Conservation (phyloP, 352 stramenopile genomes). For the Pythium biforme region DNA sequence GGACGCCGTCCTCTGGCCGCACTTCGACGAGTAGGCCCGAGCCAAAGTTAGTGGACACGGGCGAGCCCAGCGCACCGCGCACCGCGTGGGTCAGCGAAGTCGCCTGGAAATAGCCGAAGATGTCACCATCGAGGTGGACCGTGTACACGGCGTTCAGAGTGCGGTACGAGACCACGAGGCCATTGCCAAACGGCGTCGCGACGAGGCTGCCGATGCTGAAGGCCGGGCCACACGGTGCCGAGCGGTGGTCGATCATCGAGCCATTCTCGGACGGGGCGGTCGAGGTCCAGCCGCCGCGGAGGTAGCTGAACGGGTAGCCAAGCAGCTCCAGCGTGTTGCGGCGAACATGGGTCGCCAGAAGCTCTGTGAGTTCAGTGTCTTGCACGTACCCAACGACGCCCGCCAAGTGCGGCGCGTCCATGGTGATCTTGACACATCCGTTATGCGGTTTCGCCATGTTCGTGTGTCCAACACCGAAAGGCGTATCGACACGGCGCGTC, state of each 20-base stretch:
- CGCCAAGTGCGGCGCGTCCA: constrained; percentile 48
- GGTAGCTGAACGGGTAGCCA: constrained; percentile 68
- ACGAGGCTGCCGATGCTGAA: constrained; percentile 56
- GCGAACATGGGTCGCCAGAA: constrained; percentile 29
- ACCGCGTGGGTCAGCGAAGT: constrained; percentile 34
- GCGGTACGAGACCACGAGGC: constrained; percentile 48
- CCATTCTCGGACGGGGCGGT: constrained; percentile 23
- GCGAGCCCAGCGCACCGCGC: constrained; percentile 53
- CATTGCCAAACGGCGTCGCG: constrained; percentile 65
- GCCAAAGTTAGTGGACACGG: constrained; percentile 66
- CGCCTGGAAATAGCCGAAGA: constrained; percentile 54
- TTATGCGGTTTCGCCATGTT: constrained; percentile 49
- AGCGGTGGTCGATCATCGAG: constrained; percentile 4
- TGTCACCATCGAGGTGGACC: constrained; percentile 36
- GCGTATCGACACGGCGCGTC: constrained; percentile 45
- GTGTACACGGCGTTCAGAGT: constrained; percentile 52
- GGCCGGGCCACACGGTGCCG: constrained; percentile 10
- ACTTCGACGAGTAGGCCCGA: constrained; percentile 63
- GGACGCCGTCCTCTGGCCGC: constrained; percentile 60
- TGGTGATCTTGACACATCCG: constrained; percentile 41
- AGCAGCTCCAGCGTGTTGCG: constrained; percentile 75
- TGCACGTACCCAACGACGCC: constrained; percentile 57
- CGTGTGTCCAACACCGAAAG: constrained; percentile 56
- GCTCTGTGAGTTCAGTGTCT: constrained; percentile 35
- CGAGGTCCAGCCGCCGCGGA: constrained; percentile 41